These are phyloP conservation scores for Peronospora belbahrii DNA, from an alignment of 352 stramenopile species.

Conservation along the genomic window DNA sequence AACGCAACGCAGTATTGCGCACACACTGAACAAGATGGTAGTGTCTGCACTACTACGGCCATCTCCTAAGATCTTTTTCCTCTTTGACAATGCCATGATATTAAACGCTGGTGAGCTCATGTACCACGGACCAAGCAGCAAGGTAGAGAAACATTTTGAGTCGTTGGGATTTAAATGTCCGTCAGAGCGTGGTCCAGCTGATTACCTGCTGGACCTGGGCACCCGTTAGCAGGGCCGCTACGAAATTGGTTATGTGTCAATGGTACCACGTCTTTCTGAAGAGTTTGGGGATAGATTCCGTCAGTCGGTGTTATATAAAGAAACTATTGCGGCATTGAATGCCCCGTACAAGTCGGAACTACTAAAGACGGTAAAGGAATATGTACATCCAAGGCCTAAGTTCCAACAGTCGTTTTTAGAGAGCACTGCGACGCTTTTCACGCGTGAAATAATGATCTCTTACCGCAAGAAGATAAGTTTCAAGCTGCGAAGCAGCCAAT, in stretches of 20 bases:
- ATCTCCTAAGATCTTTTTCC: constrained; percentile 82
- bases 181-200: constrained; percentile 30
- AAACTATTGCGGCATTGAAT: constrained; percentile 22
- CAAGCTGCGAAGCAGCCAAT: too few species aligned
- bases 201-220: constrained; percentile 45
- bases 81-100: constrained; percentile 91
- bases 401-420: constrained; percentile 35
- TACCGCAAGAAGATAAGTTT: too few species aligned
- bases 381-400: constrained; percentile 10
- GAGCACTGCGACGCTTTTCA: constrained; percentile 23
- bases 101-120: constrained; percentile 84
- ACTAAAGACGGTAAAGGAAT: constrained; percentile 9
- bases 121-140: constrained; percentile 67
- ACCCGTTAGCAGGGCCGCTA: constrained; percentile 37
- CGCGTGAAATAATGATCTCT: constrained; percentile 55
- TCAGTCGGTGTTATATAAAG: constrained; percentile 18
- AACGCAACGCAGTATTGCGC: constrained; percentile 23
- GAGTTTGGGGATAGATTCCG: too few species aligned
- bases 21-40: constrained; percentile 35
- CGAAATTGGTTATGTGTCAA: constrained; percentile 14
- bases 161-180: constrained; percentile 52
- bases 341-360: constrained; percentile 16
- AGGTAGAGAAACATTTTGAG: constrained; percentile 73
- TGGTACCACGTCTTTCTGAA: constrained; percentile 25
- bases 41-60: constrained; percentile 83